Evolutionary conservation across 306 rosid genomes (phyloP).

Genomic region (Hippophae gyantsensis): DNA sequence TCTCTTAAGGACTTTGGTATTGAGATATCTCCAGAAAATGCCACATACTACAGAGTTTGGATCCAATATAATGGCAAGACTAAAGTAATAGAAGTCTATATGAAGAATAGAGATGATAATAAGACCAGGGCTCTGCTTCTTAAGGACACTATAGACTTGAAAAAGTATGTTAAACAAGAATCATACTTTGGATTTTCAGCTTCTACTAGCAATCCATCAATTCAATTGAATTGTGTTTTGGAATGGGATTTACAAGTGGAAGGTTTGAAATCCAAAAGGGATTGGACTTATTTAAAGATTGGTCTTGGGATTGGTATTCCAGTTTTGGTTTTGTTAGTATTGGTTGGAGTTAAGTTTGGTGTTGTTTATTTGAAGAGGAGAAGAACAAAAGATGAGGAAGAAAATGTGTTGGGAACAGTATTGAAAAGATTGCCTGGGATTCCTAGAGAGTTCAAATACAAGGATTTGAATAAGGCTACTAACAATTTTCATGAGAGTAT

Average conservation of each 20-base stretch:
- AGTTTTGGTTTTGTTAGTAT: background rate
- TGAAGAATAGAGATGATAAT: conserved; percentile 9
- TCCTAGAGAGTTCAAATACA: conserved; percentile 38
- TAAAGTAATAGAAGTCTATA: conserved; percentile 33
- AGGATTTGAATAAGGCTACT: conserved; percentile 37
- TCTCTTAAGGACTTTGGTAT: conserved; percentile 15
- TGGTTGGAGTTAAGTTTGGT: conserved; percentile 15
- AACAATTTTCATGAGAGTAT: conserved; percentile 32
- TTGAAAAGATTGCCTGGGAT: conserved; percentile 39
- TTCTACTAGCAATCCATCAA: conserved; percentile 30
- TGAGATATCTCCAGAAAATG: conserved; percentile 9
- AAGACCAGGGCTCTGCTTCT: conserved; percentile 26
- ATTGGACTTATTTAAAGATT: conserved; percentile 21
- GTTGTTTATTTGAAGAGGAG: conserved; percentile 14
- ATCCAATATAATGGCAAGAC: conserved; percentile 28
- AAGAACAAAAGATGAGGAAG: conserved; percentile 20
- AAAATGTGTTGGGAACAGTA: conserved; percentile 14
- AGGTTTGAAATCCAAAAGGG: background rate
- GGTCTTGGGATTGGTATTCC: conserved; percentile 25
- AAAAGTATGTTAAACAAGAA: conserved; percentile 6
- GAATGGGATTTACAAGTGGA: conserved; percentile 32
- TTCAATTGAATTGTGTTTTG: conserved; percentile 30
- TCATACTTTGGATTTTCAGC: conserved; percentile 39
- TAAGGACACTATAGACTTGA: conserved; percentile 25
- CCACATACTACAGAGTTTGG: conserved; percentile 20